Conservation (phyloP, 2,329 filamentous ascomycete genomes). For the Xylogone sp. region DNA sequence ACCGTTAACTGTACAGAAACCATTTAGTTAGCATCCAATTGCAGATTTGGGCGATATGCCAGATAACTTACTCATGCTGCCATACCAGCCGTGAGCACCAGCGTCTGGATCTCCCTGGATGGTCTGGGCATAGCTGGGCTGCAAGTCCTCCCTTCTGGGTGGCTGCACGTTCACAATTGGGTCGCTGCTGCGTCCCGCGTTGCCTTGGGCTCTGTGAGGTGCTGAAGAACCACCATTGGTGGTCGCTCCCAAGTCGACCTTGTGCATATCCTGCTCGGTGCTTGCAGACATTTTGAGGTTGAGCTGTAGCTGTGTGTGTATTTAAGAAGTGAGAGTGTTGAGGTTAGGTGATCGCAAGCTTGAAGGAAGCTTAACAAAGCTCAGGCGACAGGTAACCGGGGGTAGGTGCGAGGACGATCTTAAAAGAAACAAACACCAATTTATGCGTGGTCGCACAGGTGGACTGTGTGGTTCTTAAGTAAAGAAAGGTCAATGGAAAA, state of each 20-base stretch:
- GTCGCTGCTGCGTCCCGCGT: constrained; percentile 20
- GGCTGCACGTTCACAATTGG: constrained; percentile 70
- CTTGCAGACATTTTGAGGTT: not conserved
- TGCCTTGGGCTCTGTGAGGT: not conserved
- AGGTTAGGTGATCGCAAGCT: too few species aligned
- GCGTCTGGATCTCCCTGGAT: constrained; percentile 62
- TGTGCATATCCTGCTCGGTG: not conserved
- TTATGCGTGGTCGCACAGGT: too few species aligned
- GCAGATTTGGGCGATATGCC: too few species aligned
- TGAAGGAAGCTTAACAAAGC: too few species aligned
- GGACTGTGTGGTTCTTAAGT: too few species aligned
- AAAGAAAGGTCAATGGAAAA: too few species aligned
- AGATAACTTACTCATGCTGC: constrained; percentile 66
- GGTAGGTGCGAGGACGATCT: too few species aligned
- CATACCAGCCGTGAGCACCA: constrained; percentile 82
- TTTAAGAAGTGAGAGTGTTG: not conserved
- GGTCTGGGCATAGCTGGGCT: constrained; percentile 64
- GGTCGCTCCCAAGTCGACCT: not conserved
- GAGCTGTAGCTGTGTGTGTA: not conserved
- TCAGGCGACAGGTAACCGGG: too few species aligned
- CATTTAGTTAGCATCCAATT: too few species aligned
- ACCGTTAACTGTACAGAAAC: constrained; percentile 57
- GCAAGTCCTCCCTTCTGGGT: constrained; percentile 76
- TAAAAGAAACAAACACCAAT: too few species aligned
- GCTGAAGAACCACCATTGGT: not conserved